These are phyloP conservation scores for Paracorniculantispora psalliotae DNA, from an alignment of 2,329 filamentous ascomycete species.

Conservation along the genomic window DNA sequence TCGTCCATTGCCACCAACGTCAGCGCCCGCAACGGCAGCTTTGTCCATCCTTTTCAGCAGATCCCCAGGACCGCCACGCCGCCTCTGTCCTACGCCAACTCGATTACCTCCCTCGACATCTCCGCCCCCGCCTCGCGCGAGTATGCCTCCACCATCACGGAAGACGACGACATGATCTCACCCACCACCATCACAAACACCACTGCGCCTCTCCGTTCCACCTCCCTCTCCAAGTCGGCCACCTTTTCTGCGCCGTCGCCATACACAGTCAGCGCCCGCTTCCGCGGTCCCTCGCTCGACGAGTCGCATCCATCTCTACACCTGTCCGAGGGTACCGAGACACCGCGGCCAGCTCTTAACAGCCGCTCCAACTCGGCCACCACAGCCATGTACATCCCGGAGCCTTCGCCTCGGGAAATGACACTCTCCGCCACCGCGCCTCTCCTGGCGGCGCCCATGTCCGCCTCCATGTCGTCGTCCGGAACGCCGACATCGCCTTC, in stretches of 20 bases:
- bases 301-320: constrained; percentile 30
- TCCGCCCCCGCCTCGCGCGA: constrained; percentile 36
- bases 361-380: constrained; percentile 25
- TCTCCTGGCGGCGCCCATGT: constrained; percentile 19
- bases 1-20: constrained; percentile 53
- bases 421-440: constrained; percentile 27
- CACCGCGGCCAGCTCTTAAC: constrained; percentile 22
- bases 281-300: constrained; percentile 15
- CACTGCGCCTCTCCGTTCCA: constrained; percentile 14
- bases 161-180: constrained; percentile 42
- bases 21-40: constrained; percentile 41
- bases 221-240: constrained; percentile 11
- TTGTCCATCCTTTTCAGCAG: constrained; percentile 62
- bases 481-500: constrained; percentile 28
- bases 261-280: constrained; percentile 15
- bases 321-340: constrained; percentile 28
- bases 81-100: constrained; percentile 54
- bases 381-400: neutral
- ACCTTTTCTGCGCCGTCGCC: constrained; percentile 9
- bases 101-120: constrained; percentile 47
- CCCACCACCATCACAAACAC: constrained; percentile 14
- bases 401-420: constrained; percentile 23
- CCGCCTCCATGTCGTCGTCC: constrained; percentile 20
- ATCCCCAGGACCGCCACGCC: constrained; percentile 57
- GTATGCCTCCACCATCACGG: constrained; percentile 51